phyloP scores from a whole-genome alignment of 208 protist genomes.

The Trypanosoma platydactyli region DNA sequence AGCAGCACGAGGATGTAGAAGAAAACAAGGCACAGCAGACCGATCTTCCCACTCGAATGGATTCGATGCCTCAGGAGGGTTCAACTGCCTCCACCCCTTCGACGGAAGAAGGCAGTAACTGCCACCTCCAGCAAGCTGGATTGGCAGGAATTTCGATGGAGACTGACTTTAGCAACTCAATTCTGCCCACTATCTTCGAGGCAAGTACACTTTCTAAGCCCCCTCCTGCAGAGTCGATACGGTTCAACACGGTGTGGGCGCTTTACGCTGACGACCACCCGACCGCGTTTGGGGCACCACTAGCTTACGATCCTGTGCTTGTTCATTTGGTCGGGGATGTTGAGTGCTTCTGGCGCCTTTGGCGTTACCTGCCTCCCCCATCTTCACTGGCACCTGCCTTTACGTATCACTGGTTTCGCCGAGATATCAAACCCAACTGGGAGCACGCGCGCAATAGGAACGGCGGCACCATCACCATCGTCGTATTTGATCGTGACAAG shows the following conservation, averaged over 20 bases:
- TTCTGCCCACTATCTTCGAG: slow-evolving; percentile 14
- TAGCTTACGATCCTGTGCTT: slow-evolving; percentile 66
- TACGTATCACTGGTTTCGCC: slow-evolving; percentile 88
- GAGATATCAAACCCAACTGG: slow-evolving; percentile 84
- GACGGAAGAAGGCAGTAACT: slow-evolving; percentile 6
- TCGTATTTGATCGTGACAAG: slow-evolving; percentile 81
- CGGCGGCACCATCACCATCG: slow-evolving; percentile 78
- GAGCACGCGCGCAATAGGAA: slow-evolving; percentile 84
- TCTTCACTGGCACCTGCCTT: slow-evolving; percentile 57
- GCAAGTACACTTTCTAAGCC: slow-evolving; percentile 15
- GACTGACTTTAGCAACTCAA: slow-evolving; percentile 29
- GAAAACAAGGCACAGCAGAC: not conserved
- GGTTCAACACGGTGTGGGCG: slow-evolving; percentile 71
- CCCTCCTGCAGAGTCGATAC: slow-evolving; percentile 45
- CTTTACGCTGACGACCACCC: slow-evolving; percentile 84
- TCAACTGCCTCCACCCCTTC: slow-evolving; percentile 10
- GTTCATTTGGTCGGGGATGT: slow-evolving; percentile 72
- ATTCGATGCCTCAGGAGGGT: slow-evolving; percentile 10
- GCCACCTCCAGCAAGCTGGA: slow-evolving; percentile 4
- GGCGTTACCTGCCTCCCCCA: slow-evolving; percentile 67
- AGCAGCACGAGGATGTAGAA: not conserved
- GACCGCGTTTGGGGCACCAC: slow-evolving; percentile 21
- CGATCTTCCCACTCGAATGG: not conserved
- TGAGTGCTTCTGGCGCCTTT: slow-evolving; percentile 82
- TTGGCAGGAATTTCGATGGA: slow-evolving; percentile 11